These are phyloP conservation scores for Pleurostoma richardsiae DNA, from an alignment of 2,329 filamentous ascomycete species.

Conservation along the genomic window DNA sequence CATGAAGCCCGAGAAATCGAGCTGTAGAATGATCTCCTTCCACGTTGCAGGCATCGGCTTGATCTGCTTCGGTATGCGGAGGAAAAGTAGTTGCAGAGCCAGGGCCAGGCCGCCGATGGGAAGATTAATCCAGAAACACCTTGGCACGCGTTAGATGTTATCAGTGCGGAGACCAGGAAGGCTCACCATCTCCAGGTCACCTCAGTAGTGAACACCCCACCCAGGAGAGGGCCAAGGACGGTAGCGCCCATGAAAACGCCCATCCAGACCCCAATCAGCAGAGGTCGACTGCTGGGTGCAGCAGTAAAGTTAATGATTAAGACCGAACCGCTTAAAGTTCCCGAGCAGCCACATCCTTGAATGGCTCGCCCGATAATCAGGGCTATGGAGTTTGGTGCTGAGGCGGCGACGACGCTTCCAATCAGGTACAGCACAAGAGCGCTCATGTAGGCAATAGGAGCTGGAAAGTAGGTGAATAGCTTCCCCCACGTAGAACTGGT, in stretches of 20 bases:
- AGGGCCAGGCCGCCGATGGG: slow-evolving; percentile 11
- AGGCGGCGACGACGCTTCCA: slow-evolving; percentile 2
- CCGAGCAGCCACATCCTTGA: slow-evolving; percentile 2
- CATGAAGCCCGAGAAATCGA: slow-evolving; percentile 1
- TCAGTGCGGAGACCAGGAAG: too few species aligned
- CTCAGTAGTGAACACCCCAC: slow-evolving; percentile 50
- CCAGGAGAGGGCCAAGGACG: slow-evolving; percentile 47
- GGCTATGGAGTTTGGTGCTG: slow-evolving; percentile 3
- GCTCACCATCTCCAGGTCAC: slow-evolving; percentile 44
- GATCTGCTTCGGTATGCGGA: slow-evolving; percentile 1
- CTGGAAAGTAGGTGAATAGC: slow-evolving; percentile 12
- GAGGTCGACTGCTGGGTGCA: slow-evolving; percentile 2
- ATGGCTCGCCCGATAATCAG: slow-evolving; percentile 6
- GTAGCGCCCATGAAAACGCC: slow-evolving; percentile 9
- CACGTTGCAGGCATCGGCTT: background rate
- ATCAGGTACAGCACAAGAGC: slow-evolving; percentile 2
- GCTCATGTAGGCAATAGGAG: slow-evolving; percentile 3
- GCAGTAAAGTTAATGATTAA: slow-evolving; percentile 3
- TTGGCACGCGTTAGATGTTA: too few species aligned
- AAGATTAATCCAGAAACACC: slow-evolving; percentile 37
- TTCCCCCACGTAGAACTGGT: slow-evolving; percentile 14
- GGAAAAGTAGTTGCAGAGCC: background rate
- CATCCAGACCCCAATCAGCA: slow-evolving; percentile 2
- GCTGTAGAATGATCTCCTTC: slow-evolving; percentile 4
- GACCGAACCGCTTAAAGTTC: slow-evolving; percentile 4